Percentiles rank a stretch among this genome's conserved stretches.
Conservation (phyloP, 805 yeast genomes). For the Metschnikowia proteae region DNA sequence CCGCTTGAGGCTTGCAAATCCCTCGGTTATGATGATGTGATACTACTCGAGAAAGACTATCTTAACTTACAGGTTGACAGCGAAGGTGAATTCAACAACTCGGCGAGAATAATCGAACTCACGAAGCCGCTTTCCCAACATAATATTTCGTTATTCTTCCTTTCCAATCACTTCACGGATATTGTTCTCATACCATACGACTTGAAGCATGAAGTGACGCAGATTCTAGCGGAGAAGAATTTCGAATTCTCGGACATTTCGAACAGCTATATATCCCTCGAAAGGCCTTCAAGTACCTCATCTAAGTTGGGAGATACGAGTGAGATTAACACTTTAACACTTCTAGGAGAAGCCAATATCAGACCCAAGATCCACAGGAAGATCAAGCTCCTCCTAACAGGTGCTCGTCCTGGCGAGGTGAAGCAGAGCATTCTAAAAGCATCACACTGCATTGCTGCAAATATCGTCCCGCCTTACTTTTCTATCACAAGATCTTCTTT, state of each 20-base stretch:
- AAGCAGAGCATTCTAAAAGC: constrained; percentile 40
- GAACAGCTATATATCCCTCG: constrained; percentile 35
- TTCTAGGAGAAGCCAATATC: constrained; percentile 23
- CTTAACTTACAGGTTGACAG: constrained; percentile 56
- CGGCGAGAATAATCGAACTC: constrained; percentile 49
- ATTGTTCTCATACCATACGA: constrained; percentile 54
- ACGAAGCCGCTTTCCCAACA: constrained; percentile 57
- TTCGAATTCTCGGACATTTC: constrained; percentile 44
- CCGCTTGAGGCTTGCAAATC: constrained; percentile 33
- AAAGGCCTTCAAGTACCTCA: background rate
- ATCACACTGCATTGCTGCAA: constrained; percentile 33
- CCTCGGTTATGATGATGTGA: constrained; percentile 33
- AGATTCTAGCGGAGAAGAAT: constrained; percentile 40
- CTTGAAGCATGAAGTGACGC: constrained; percentile 42
- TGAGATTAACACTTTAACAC: constrained; percentile 8
- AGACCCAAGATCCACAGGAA: constrained; percentile 42
- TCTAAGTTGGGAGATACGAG: background rate
- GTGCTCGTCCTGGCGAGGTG: constrained; percentile 52
- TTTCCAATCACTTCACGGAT: constrained; percentile 62
- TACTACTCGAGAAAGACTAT: constrained; percentile 42
- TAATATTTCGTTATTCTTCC: constrained; percentile 55
- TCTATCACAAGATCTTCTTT: constrained; percentile 51
- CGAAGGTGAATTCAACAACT: constrained; percentile 53
- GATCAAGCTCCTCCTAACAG: constrained; percentile 48
- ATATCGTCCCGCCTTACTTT: constrained; percentile 42